Base-by-base conservation (phyloP, 2,329 filamentous ascomycete species). In the Sphaerulina vaccinii region DNA sequence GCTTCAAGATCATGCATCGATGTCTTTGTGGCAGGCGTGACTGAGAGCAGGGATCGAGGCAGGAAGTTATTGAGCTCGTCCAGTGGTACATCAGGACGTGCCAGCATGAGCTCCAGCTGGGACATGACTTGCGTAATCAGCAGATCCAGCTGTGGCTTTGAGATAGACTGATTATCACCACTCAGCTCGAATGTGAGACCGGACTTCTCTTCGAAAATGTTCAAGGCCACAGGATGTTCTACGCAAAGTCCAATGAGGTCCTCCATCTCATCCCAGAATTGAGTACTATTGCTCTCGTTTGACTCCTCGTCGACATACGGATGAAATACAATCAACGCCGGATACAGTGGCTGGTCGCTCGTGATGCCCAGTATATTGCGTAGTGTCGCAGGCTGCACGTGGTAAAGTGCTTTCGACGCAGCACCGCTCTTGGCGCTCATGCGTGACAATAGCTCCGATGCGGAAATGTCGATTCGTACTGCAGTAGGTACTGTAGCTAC, bases 171-270 rank as follows among this genome's bases (percentile, higher is more conserved):
- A 15, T 33, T 49, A 24, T 49, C 47, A 16, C 47, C 47, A 18
- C 47, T 49, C 16, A 49, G 11, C 22, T 49, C 35, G 10, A 24
- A 23, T 22, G 5, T 4, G n/a, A 32, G 15, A 33, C 10, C n/a
- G 40, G 46, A 5, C 9, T 23, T 13, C 37, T 21, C 33, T 54
- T 47, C 27, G 33, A 15, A 54, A 13, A 54, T 47, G 21, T 54
- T 54, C 32, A 54, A 46, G 6, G 51, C 51, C 3, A 46, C 23
- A 1, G 51, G 46, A 54, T 54, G 51, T 18, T 54, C 51, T 3
- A 45, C 51, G 23, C 45, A 39, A 10, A 54, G 23, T 11, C 43
- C 15, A 8, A 47, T 46, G 18, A 29, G 40, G 33, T 54, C 51
- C 7, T 49, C 46, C 3, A 54, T 39, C 11, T 47, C 33, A 10